A percentile compares a stretch with the other conserved stretches of the same genome.
These are phyloP conservation scores for Turnera subulata DNA, from an alignment of 345 rosid species.

Conservation along the genomic window DNA sequence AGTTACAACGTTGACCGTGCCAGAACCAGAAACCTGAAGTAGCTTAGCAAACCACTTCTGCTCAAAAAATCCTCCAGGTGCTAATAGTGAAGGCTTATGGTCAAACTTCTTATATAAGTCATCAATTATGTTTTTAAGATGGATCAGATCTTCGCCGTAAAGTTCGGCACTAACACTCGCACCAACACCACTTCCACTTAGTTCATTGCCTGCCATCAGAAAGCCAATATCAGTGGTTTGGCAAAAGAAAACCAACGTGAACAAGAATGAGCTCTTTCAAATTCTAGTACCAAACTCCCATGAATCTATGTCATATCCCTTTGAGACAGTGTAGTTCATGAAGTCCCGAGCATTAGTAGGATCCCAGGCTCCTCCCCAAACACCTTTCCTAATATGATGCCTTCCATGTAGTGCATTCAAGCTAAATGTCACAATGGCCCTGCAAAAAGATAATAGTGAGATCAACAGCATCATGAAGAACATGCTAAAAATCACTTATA, in stretches of 20 bases:
- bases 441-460: conserved; percentile 28
- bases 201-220: conserved; percentile 66
- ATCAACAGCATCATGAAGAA: background rate
- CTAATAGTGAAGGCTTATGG: conserved; percentile 58
- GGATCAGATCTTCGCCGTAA: conserved; percentile 73
- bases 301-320: conserved; percentile 73
- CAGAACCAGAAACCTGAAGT: conserved; percentile 70
- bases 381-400: conserved; percentile 44
- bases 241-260: conserved; percentile 8
- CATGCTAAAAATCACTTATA: background rate
- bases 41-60: conserved; percentile 64
- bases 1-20: conserved; percentile 53
- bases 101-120: conserved; percentile 47
- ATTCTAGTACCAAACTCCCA: conserved; percentile 88
- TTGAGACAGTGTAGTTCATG: conserved; percentile 70
- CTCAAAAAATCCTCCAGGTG: conserved; percentile 95
- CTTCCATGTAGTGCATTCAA: conserved; percentile 90
- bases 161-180: conserved; percentile 73
- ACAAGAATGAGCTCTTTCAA: conserved; percentile 8
- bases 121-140: conserved; percentile 50
- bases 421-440: conserved; percentile 76
- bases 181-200: conserved; percentile 75
- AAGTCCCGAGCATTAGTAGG: conserved; percentile 64
- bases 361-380: conserved; percentile 93
- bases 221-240: conserved; percentile 13